Conservation (phyloP, 2,329 filamentous ascomycete genomes). For the Hypomyces rosellus region DNA sequence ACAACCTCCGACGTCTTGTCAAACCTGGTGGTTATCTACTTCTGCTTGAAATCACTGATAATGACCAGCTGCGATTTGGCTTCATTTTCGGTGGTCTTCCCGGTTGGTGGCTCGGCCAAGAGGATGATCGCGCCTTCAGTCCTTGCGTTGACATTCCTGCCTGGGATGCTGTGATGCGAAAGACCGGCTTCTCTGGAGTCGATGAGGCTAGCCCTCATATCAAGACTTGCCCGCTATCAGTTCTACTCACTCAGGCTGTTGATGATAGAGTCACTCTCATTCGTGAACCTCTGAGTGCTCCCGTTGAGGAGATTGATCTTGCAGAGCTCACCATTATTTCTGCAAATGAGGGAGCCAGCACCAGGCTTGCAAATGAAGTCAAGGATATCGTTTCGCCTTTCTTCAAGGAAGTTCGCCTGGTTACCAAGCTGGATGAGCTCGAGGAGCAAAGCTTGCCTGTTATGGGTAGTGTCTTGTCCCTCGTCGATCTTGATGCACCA, state of each 20-base stretch:
- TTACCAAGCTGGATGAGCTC: neutral
- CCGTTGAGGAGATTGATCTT: neutral
- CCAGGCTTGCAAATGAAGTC: neutral
- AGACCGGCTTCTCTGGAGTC: constrained; percentile 7
- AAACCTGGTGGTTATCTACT: constrained; percentile 8
- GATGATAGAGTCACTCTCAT: neutral
- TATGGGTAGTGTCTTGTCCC: constrained; percentile 9
- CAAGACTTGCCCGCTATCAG: neutral
- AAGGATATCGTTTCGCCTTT: neutral
- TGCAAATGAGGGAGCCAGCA: neutral
- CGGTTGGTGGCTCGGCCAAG: constrained; percentile 10
- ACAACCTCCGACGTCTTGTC: neutral
- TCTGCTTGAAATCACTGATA: neutral
- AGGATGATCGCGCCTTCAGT: neutral
- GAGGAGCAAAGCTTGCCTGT: neutral
- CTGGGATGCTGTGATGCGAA: constrained; percentile 5
- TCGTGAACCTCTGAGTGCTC: neutral
- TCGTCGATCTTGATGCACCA: constrained; percentile 11
- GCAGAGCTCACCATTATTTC: neutral
- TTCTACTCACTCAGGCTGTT: neutral
- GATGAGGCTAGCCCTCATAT: constrained; percentile 2
- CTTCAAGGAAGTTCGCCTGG: neutral
- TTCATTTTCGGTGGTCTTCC: constrained; percentile 6
- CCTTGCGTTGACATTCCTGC: neutral
- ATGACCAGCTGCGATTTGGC: neutral